A percentile compares a stretch with the other conserved stretches of the same genome.
Evolutionary conservation across 352 stramenopile genomes (phyloP).

Genomic region (Phytophthora ohioensis): DNA sequence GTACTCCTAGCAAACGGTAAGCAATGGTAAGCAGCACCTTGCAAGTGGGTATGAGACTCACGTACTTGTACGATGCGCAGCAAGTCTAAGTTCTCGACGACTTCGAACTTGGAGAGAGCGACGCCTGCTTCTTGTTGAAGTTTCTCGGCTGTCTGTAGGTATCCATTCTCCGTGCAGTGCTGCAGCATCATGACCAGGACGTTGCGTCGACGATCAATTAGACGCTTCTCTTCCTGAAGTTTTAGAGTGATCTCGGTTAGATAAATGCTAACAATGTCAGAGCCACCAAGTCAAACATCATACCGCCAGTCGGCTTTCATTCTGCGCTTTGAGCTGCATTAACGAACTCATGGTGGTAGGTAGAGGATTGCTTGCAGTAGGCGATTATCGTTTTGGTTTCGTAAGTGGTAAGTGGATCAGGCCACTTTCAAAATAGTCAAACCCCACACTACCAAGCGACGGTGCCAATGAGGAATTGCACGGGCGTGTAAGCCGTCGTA

Average conservation of each 20-base stretch:
- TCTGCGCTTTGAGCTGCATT: conserved; percentile 85
- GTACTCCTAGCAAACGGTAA: conserved; percentile 72
- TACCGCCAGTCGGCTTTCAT: conserved; percentile 81
- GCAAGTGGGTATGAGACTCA: background rate
- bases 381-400: conserved; percentile 15
- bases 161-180: conserved; percentile 89
- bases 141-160: conserved; percentile 85
- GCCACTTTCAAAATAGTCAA: conserved; percentile 3
- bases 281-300: background rate
- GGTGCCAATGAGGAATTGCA: no score
- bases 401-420: background rate
- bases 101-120: conserved; percentile 89
- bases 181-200: conserved; percentile 88
- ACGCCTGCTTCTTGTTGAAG: conserved; percentile 89
- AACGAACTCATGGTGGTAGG: conserved; percentile 73
- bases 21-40: background rate
- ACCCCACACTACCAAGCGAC: no score
- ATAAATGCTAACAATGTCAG: background rate
- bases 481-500: no score
- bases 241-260: conserved; percentile 1
- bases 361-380: background rate
- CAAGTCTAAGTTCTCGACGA: conserved; percentile 94
- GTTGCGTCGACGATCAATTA: conserved; percentile 88
- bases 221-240: conserved; percentile 83
- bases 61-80: conserved; percentile 80